Base-by-base conservation (phyloP, 2,329 filamentous ascomycete genomes). In the Corinectria fuckeliana region DNA sequence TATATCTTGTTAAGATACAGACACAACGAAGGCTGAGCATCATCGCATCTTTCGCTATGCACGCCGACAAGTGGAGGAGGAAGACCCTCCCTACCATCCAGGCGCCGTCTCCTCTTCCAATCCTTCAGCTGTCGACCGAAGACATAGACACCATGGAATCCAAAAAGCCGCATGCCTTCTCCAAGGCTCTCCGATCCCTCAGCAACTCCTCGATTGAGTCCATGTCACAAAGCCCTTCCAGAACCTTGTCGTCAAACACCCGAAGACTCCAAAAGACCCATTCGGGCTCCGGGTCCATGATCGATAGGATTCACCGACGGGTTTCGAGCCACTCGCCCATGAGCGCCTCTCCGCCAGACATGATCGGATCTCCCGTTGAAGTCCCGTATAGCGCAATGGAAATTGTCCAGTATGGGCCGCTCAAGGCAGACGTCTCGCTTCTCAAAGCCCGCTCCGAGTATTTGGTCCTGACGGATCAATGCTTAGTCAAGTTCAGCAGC, bases 371-470 rank as follows among this genome's bases (percentile, higher is more conserved):
- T 25, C 64, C 72, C 4, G 45, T 71, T 9, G 75, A 79, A 20
- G 67, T 69, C 14, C 69, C 74, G 3, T 75, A 77, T 42, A 64
- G 71, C 2, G 65, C 71, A 11, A 78, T 79, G 75, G 76, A 77
- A 34, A 66, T 82, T 16, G 62, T 82, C 38, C 79, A 79, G 45
- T 78, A 77, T 49, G 81, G 81, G 2, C 72, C 79, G 14, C 74
- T 86, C 32, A 84, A 84, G 67, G 72, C 79, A 1, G 82, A 85
- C 56, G 72, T 80, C 4, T 80, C 81, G 18, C 71, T 83, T 3
- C 73, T 83, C 61, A 84, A 83, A 58, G 73, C 79, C 2, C 81
- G 80, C 32, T 74, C 78, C 49, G 80, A 82, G 55, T 85, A 83
- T 60, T 69, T 86, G 10, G 83, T 85, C 25, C 72, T 85, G 21